phyloP scores from a whole-genome alignment of 2,329 filamentous ascomycete species.

The Colletotrichum sp. region DNA sequence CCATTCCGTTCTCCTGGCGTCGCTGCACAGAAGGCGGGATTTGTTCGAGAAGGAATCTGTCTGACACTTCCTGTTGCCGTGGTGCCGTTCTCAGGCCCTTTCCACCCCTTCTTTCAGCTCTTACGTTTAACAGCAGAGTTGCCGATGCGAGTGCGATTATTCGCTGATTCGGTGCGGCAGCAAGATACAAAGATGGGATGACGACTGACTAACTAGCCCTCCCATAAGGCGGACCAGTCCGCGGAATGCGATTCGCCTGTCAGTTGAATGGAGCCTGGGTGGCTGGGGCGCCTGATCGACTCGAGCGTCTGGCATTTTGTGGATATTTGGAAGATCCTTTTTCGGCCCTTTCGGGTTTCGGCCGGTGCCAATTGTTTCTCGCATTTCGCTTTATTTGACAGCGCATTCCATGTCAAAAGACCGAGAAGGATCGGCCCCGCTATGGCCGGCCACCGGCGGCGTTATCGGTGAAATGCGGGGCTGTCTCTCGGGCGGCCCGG shows the following conservation, averaged over 20 bases:
- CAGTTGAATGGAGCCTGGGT: not conserved
- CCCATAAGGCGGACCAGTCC: not conserved
- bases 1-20: not conserved
- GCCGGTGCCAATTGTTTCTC: not conserved
- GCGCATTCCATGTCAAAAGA: not conserved
- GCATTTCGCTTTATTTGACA: not conserved
- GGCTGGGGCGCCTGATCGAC: not conserved
- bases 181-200: not conserved
- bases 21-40: not conserved
- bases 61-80: not conserved
- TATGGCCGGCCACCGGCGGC: not conserved
- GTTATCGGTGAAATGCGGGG: not conserved
- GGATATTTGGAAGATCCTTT: not conserved
- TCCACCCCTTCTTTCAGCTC: not conserved
- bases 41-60: constrained; percentile 5
- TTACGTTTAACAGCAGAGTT: not conserved
- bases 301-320: not conserved
- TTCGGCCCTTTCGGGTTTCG: not conserved
- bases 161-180: not conserved
- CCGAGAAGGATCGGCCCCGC: constrained; percentile 7
- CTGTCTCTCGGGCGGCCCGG: not conserved
- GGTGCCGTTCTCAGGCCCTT: not conserved
- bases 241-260: constrained; percentile 9
- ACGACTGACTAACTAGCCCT: not conserved
- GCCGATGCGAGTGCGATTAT: constrained; percentile 5